Evolutionary conservation across 306 rosid genomes (phyloP).

Genomic region (Senna siamea): DNA sequence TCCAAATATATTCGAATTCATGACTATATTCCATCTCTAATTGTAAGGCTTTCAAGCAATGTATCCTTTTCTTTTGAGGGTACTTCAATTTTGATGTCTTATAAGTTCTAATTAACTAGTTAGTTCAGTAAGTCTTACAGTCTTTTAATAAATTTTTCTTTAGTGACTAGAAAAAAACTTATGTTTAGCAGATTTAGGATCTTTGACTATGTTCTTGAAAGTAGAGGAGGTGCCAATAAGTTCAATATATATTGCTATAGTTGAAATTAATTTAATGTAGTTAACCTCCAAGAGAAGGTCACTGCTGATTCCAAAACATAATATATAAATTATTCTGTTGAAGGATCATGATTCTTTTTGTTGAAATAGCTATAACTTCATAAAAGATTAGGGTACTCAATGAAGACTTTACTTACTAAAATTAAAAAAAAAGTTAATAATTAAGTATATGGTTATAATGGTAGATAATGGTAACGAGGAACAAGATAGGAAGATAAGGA

Average conservation of each 20-base stretch:
- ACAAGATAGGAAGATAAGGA: too few relatives aligned
- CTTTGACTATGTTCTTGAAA: constrained; percentile 25
- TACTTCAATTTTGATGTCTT: constrained; percentile 1
- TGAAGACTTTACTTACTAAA: too few relatives aligned
- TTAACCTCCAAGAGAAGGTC: too few relatives aligned
- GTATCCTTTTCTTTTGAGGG: constrained; percentile 28
- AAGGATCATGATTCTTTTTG: constrained; percentile 14
- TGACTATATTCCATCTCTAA: constrained; percentile 10
- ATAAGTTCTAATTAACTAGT: background rate
- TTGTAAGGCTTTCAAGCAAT: constrained; percentile 23
- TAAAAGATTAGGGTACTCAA: too few relatives aligned
- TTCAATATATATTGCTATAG: background rate
- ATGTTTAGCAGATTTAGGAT: constrained; percentile 37
- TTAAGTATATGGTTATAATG: too few relatives aligned
- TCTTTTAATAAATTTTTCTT: background rate
- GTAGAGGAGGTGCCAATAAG: constrained; percentile 18
- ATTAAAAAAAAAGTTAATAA: too few relatives aligned
- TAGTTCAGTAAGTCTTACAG: constrained; percentile 1
- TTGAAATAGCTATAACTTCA: too few relatives aligned
- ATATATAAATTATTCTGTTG: constrained; percentile 10
- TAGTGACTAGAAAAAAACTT: constrained; percentile 10
- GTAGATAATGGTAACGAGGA: too few relatives aligned
- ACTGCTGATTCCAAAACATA: constrained; percentile 24
- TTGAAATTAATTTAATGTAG: too few relatives aligned
- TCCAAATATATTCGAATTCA: constrained; percentile 1